phyloP scores from a whole-genome alignment of 768 basidiomycete genomes.

The Pisolithus marmoratus region DNA sequence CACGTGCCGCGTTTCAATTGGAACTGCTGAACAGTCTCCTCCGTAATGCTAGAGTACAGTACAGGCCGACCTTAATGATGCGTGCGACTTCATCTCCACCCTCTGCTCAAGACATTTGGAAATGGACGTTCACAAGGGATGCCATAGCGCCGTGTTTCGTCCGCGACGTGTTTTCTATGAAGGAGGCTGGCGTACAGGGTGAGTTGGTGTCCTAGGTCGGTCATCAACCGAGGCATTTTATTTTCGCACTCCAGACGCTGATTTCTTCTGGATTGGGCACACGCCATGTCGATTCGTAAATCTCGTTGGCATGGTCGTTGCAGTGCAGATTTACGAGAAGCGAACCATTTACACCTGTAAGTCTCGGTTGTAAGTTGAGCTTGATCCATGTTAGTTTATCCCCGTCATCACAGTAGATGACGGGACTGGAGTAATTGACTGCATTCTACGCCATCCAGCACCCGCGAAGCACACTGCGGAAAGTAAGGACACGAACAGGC shows the following conservation, averaged over 20 bases:
- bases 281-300: conserved; percentile 63
- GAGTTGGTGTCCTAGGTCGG: neutral
- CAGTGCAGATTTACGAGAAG: conserved; percentile 52
- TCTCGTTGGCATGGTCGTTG: conserved; percentile 62
- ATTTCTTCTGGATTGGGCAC: conserved; percentile 68
- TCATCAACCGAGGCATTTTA: neutral
- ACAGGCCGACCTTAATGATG: no score
- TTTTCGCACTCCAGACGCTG: conserved; percentile 33
- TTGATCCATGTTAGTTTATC: neutral
- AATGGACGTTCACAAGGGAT: conserved; percentile 54
- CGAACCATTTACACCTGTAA: conserved; percentile 55
- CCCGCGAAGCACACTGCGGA: conserved; percentile 10
- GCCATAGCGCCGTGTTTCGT: conserved; percentile 53
- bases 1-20: no score
- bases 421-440: conserved; percentile 69
- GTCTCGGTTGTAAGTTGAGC: conserved; percentile 7
- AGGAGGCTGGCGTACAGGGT: conserved; percentile 30
- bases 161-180: conserved; percentile 47
- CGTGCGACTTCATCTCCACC: neutral
- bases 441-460: conserved; percentile 39
- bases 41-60: no score
- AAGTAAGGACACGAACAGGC: conserved; percentile 2
- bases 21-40: no score
- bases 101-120: conserved; percentile 22
- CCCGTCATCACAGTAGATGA: conserved; percentile 56